Evolutionary conservation across 257 asterid genomes (phyloP), one percentile per base, ranked within the genome.

Genomic region (Coffea canephora): DNA sequence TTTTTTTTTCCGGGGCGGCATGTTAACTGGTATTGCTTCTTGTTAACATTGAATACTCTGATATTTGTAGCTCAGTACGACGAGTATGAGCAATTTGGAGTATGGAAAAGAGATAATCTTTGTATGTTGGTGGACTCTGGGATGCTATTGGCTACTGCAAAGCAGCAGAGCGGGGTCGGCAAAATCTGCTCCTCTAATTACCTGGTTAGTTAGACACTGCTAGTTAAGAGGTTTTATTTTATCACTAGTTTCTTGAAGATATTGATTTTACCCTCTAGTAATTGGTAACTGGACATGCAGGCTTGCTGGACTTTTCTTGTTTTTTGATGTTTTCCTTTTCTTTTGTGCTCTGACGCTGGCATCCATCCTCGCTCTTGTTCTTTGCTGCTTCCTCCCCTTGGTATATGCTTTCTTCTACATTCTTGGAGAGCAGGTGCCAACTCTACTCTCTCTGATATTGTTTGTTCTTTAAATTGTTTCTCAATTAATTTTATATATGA

Each of bases 61-160:
- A 50, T 50, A 11, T 14, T 70, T 70, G 74, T 48, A 70, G 41
- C 23, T 43, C 46, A 36, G 74, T 70, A 70, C 8, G 1, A 31
- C 43, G 31, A 70, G 48, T 70, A 39, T 19, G 48, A 45, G 50
- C 52, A 70, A 19, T 43, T 21, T 43, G 8, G 50, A 49, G 74
- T 52, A 70, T 70, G 74, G 74, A 70, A 70, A 70, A 70, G 74
- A 70, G 54, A 39, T 15, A 14, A 49, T 49, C 52, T 70, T 39
- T 43, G 21, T 70, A 4, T 18, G 54, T 41, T 70, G 74, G 74
- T 70, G 74, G 74, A 19, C 50, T 70, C 14, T 70, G 48, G 74
- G 74, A 43, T 70, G 48, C 11, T 70, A 45, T 41, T 70, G 74
- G 74, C 59, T 45, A 43, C 8, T 71, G 75, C 68, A 62, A 25